phyloP scores from a whole-genome alignment of 2,329 filamentous ascomycete species.

The Lachnellula cervina region DNA sequence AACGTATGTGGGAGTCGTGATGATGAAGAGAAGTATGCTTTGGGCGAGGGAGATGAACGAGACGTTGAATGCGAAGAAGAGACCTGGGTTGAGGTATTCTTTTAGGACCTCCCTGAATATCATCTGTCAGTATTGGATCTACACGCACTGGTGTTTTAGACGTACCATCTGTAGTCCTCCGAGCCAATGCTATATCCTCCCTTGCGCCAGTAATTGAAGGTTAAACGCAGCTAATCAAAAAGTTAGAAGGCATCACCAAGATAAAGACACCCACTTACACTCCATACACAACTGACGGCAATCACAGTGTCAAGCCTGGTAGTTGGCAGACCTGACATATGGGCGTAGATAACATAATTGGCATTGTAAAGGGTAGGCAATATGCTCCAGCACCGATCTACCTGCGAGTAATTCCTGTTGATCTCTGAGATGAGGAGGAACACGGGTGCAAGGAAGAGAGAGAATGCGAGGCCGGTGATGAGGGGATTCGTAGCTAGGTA shows the following conservation, averaged over 20 bases:
- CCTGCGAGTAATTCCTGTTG: conserved; percentile 94
- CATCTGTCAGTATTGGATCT: conserved; percentile 3
- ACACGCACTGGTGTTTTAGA: background rate
- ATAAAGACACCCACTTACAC: conserved; percentile 47
- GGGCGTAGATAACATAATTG: conserved; percentile 81
- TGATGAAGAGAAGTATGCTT: conserved; percentile 71
- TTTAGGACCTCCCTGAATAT: conserved; percentile 63
- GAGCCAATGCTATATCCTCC: conserved; percentile 85
- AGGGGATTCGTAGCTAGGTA: conserved; percentile 86
- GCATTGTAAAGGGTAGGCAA: conserved; percentile 81
- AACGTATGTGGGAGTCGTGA: conserved; percentile 79
- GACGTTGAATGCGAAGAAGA: conserved; percentile 82
- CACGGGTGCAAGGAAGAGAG: conserved; percentile 63
- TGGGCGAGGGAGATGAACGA: conserved; percentile 85
- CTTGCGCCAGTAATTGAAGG: conserved; percentile 95
- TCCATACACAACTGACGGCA: conserved; percentile 70
- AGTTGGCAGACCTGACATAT: conserved; percentile 65
- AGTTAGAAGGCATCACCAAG: conserved; percentile 5
- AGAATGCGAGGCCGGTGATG: conserved; percentile 67
- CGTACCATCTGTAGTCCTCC: conserved; percentile 87
- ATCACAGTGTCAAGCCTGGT: conserved; percentile 68
- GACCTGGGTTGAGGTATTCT: conserved; percentile 49
- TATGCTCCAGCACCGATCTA: conserved; percentile 89
- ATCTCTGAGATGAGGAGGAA: conserved; percentile 75
- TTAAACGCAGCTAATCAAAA: conserved; percentile 62